phyloP scores from a whole-genome alignment of 2,329 filamentous ascomycete species.

The Cryphonectria nitschkei region DNA sequence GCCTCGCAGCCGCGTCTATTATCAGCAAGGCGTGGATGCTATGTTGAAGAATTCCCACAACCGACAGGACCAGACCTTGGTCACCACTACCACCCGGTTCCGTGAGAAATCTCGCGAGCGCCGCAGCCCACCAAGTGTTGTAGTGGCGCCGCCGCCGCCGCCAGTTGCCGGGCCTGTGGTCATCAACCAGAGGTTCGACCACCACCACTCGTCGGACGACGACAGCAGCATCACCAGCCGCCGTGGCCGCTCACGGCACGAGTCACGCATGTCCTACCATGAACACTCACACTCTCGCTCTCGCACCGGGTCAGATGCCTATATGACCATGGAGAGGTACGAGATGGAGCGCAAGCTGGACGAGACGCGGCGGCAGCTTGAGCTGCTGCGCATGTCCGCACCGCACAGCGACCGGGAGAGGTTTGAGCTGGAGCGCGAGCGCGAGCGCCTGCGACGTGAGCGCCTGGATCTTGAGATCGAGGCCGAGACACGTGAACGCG shows the following conservation, averaged over 20 bases:
- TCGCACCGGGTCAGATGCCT: conserved; percentile 35
- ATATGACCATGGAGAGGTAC: conserved; percentile 48
- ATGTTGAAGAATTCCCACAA: conserved; percentile 44
- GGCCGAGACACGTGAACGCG: conserved; percentile 44
- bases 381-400: conserved; percentile 26
- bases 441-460: conserved; percentile 43
- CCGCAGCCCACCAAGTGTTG: conserved; percentile 45
- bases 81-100: conserved; percentile 47
- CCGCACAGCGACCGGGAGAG: conserved; percentile 34
- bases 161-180: conserved; percentile 51
- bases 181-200: conserved; percentile 58
- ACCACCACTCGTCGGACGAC: conserved; percentile 48
- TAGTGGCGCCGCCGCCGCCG: conserved; percentile 35
- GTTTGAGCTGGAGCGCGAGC: conserved; percentile 41
- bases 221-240: conserved; percentile 41
- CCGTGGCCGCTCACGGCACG: conserved; percentile 36
- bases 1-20: conserved; percentile 46
- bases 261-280: conserved; percentile 33
- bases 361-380: conserved; percentile 28
- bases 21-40: conserved; percentile 44
- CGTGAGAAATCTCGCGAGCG: conserved; percentile 46
- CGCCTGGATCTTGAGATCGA: conserved; percentile 51
- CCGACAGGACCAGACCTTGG: conserved; percentile 47
- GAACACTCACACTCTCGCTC: conserved; percentile 38
- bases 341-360: conserved; percentile 36